Percentiles rank a stretch among this genome's conserved stretches.
Conservation (phyloP, 305 asterid species). For the Rubia peregrina region DNA sequence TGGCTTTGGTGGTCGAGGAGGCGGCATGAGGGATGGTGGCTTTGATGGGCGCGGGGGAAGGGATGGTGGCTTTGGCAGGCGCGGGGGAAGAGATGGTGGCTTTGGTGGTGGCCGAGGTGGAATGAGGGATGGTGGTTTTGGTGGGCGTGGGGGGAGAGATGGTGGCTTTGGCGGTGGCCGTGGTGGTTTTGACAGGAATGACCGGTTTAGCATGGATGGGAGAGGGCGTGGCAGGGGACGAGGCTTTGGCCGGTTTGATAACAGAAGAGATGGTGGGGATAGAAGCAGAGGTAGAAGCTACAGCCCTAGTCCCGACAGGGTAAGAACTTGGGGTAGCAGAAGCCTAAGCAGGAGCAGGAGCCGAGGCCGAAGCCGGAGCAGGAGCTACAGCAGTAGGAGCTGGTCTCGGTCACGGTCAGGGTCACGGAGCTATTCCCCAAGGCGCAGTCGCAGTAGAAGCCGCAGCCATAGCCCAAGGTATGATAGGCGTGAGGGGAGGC, state of each 20-base stretch:
- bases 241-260: slow-evolving; percentile 70
- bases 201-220: slow-evolving; percentile 45
- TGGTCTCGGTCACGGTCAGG: slow-evolving; percentile 18
- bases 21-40: slow-evolving; percentile 26
- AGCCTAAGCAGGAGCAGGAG: slow-evolving; percentile 41
- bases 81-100: slow-evolving; percentile 33
- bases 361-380: slow-evolving; percentile 41
- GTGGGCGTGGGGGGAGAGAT: slow-evolving; percentile 40
- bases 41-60: slow-evolving; percentile 21
- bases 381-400: slow-evolving; percentile 45
- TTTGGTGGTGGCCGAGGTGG: slow-evolving; percentile 61
- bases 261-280: slow-evolving; percentile 52
- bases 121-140: slow-evolving; percentile 34
- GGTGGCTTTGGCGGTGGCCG: slow-evolving; percentile 15
- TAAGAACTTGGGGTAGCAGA: slow-evolving; percentile 67
- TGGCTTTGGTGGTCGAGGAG: slow-evolving; percentile 39
- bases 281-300: slow-evolving; percentile 66
- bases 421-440: slow-evolving; percentile 39
- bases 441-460: slow-evolving; percentile 29
- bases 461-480: slow-evolving; percentile 34
- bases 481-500: slow-evolving; percentile 49
- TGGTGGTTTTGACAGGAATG: slow-evolving; percentile 72
- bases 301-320: slow-evolving; percentile 71
- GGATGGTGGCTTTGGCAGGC: slow-evolving; percentile 27
- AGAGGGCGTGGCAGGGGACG: slow-evolving; percentile 80